These are phyloP conservation scores for Vanrija humicola DNA, from an alignment of 1,284 basidiomycete genomes.

Conservation along the genomic window DNA sequence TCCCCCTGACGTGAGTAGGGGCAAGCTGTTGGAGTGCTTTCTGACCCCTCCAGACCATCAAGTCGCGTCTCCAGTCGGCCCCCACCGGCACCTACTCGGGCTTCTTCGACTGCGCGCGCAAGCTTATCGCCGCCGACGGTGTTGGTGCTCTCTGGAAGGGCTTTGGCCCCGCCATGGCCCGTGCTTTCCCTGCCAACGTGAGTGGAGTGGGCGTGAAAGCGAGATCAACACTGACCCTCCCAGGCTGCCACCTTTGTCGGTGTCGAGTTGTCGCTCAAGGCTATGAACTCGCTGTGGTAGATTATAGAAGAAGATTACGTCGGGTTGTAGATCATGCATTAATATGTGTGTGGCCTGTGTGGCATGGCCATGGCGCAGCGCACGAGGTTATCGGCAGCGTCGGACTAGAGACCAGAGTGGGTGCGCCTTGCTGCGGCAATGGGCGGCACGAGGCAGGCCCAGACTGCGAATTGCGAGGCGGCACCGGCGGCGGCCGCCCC, in stretches of 20 bases:
- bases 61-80: slow-evolving; percentile 95
- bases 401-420: too few species aligned
- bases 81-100: slow-evolving; percentile 93
- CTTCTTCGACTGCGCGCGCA: slow-evolving; percentile 84
- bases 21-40: background rate
- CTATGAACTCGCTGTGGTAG: slow-evolving; percentile 47
- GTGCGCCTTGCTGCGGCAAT: too few species aligned
- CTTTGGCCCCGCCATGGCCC: slow-evolving; percentile 92
- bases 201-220: slow-evolving; percentile 28
- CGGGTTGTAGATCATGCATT: too few species aligned
- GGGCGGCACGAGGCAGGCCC: too few species aligned
- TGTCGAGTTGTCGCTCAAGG: slow-evolving; percentile 47
- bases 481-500: too few species aligned
- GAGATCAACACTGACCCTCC: slow-evolving; percentile 5
- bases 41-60: slow-evolving; percentile 65
- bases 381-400: too few species aligned
- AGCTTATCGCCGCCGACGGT: slow-evolving; percentile 91
- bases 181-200: slow-evolving; percentile 61
- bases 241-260: slow-evolving; percentile 47
- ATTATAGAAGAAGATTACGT: background rate
- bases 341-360: too few species aligned
- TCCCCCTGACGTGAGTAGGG: slow-evolving; percentile 75
- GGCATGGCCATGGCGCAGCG: too few species aligned
- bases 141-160: slow-evolving; percentile 90
- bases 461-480: too few species aligned